Evolutionary conservation across 2,329 filamentous ascomycete species (phyloP), one percentile per base, ranked within the genome.

Genomic region (Clathrospora elynae): DNA sequence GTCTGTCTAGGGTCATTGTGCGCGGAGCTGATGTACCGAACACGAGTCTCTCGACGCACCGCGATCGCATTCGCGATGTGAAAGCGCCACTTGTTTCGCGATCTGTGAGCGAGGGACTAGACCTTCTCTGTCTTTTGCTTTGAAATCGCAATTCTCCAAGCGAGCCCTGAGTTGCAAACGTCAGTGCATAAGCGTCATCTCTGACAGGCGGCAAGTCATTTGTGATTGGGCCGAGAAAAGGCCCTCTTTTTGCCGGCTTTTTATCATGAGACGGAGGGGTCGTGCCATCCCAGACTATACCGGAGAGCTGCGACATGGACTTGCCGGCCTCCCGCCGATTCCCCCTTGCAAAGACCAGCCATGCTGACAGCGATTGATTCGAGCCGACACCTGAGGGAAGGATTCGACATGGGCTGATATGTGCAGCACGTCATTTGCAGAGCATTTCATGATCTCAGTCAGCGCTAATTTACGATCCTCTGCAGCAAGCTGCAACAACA

Each of bases 151-250:
- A 35, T 47, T 48, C 46, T 61, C 59, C 62, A 66, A 62, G 62
- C 64, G 64, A 67, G 58, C 53, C 40, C 47, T 57, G 49, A 57
- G 41, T 49, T 55, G 44, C 43, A 53, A 69, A 67, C 65, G 65
- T 67, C 57, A 64, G 59, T 67, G 66, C 66, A 69, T 67, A 67
- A 69, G 65, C 65, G 65, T 54, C 57, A 56, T 53, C 59, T 57
- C 45, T 62, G 58, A 61, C 55, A 62, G 48, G 50, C 52, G 28
- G 38, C 28, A 17, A 16, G 14, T 35, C n/a, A 11, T 9, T 31
- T 39, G 31, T 62, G 49, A 69, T 69, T 68, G 65, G 66, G 19
- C 38, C 2, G 13, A 36, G 31, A 4, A 22, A 6, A 40, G 34
- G 33, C 36, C 35, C 56, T 53, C 48, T 51, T 52, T 62, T 53